phyloP scores from a whole-genome alignment of 2,329 filamentous ascomycete genomes.

The Beauveria brongniartii region DNA sequence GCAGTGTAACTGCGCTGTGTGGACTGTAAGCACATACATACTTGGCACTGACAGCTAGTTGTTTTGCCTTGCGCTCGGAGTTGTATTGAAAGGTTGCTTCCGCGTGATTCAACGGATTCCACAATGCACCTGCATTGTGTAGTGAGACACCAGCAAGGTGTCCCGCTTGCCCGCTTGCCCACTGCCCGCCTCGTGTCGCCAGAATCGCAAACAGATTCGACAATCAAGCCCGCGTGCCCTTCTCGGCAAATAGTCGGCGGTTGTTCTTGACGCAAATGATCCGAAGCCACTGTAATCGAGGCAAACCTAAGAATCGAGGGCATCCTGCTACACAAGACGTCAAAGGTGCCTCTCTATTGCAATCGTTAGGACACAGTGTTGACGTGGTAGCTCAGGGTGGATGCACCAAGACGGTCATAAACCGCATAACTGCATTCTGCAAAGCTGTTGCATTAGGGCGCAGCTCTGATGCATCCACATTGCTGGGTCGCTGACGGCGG shows the following conservation, averaged over 20 bases:
- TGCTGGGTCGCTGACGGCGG: constrained; percentile 5
- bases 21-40: neutral
- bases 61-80: neutral
- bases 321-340: too few species aligned
- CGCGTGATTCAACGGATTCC: neutral
- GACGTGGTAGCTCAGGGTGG: neutral
- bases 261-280: too few species aligned
- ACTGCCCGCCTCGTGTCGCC: neutral
- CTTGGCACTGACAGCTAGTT: neutral
- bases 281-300: too few species aligned
- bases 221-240: too few species aligned
- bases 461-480: neutral
- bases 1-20: neutral
- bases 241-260: neutral
- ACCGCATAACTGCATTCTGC: neutral
- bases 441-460: constrained; percentile 8
- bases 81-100: neutral
- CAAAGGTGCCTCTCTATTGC: too few species aligned
- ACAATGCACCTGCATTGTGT: neutral
- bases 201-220: too few species aligned
- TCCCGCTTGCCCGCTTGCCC: neutral
- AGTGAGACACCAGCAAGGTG: neutral
- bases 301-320: too few species aligned
- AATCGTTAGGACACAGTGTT: neutral
- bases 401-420: neutral